phyloP scores from a whole-genome alignment of 108 stramenopile species.

The Craspedostauros australis region DNA sequence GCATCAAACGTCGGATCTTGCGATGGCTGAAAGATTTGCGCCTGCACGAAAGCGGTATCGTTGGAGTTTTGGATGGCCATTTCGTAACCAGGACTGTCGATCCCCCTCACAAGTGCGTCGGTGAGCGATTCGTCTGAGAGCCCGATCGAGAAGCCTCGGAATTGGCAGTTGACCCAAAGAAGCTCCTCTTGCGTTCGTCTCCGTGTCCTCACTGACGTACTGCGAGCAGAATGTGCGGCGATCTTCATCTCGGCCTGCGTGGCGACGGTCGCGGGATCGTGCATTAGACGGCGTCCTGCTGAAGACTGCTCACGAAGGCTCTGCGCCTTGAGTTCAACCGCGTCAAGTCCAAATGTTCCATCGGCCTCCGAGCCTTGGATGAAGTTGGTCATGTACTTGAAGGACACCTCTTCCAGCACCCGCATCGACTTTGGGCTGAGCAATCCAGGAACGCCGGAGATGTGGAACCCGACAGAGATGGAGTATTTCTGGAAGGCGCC shows the following conservation, averaged over 20 bases:
- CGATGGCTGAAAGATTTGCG: background rate
- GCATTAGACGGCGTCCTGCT: background rate
- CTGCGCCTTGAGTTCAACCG: background rate
- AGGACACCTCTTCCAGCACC: background rate
- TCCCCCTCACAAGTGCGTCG: background rate
- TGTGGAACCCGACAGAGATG: background rate
- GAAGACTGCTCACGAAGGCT: background rate
- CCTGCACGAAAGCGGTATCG: background rate
- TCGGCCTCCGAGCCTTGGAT: background rate
- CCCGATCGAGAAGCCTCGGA: background rate
- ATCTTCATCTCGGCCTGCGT: background rate
- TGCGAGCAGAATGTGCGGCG: background rate
- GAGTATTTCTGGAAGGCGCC: slow-evolving; percentile 18
- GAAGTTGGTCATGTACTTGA: slow-evolving; percentile 2
- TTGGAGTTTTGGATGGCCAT: slow-evolving; percentile 4
- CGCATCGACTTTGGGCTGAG: slow-evolving; percentile 8
- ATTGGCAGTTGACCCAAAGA: background rate
- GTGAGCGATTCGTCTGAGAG: background rate
- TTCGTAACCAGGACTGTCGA: background rate
- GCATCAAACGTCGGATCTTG: background rate
- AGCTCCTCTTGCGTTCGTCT: background rate
- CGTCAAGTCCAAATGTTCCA: background rate
- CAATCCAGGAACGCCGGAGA: slow-evolving; percentile 13
- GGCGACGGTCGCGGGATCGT: background rate
- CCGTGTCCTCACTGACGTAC: background rate